These are phyloP conservation scores for Puccinia brachypodii DNA, from an alignment of 1,284 basidiomycete genomes.

Conservation along the genomic window DNA sequence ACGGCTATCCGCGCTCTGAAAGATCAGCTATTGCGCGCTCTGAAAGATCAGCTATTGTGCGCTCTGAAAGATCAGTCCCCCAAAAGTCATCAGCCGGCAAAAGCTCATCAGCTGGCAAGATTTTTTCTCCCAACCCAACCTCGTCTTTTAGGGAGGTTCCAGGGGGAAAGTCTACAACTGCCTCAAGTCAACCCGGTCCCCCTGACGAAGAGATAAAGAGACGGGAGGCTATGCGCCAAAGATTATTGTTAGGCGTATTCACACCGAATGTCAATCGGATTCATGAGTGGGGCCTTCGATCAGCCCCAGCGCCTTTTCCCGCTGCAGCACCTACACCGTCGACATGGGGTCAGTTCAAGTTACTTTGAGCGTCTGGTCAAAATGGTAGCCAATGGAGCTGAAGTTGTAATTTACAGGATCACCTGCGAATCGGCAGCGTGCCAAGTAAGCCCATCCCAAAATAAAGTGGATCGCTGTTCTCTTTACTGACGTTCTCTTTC, in stretches of 20 bases:
- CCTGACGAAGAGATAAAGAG: constrained; percentile 6
- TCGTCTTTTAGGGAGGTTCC: not conserved
- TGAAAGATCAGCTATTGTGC: no score
- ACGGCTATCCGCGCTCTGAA: constrained; percentile 25
- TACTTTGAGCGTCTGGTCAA: not conserved
- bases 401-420: constrained; percentile 24
- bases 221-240: constrained; percentile 20
- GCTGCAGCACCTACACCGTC: not conserved
- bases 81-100: not conserved
- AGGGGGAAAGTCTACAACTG: not conserved
- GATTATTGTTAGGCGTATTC: constrained; percentile 16
- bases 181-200: not conserved
- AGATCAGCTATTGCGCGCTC: no score
- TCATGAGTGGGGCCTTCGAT: constrained; percentile 10
- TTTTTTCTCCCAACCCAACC: constrained; percentile 1
- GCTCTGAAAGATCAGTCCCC: constrained; percentile 20
- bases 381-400: not conserved
- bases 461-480: not conserved
- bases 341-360: constrained; percentile 14
- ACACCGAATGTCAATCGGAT: not conserved
- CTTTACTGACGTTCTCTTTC: not conserved
- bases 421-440: constrained; percentile 27
- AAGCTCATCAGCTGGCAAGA: not conserved
- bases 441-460: constrained; percentile 21
- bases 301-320: constrained; percentile 22